Base-by-base conservation (phyloP, 805 yeast genomes). In the Saccharomycopsis malanga region DNA sequence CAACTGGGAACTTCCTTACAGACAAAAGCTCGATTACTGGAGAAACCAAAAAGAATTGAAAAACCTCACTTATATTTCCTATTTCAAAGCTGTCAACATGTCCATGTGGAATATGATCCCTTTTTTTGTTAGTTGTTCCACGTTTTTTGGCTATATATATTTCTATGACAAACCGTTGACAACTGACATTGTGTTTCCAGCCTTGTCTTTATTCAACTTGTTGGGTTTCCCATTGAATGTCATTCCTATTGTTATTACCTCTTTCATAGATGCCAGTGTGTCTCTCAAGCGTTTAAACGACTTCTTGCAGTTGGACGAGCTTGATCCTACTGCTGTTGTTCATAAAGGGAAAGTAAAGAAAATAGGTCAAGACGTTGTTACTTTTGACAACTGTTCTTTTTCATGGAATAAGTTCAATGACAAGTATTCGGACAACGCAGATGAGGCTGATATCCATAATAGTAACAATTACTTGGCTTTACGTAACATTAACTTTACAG, bases 1-100 rank as follows among this genome's bases (percentile, higher is more conserved):
- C 60, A 95, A 94, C 2, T 93, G 99, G 99, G 99, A 93, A 66
- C 68, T 62, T 27, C 95, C 98, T 2, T 88, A 87, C 61, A 76
- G 77, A 58, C 74, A 72, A 24, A 83, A 83, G 57, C 71, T 94
- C 49, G 77, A 77, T 54, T 68, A 79, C 58, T 95, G 91, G 20
- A 83, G 99, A 73, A 87, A 91, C 60, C 86, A 86, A 39, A 81
- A 82, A 57, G 96, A 89, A 65, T 74, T 89, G 62, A 72, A 72
- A 25, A 89, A 85, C 56, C 73, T 93, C 64, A 78, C 73, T 55
- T 77, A 69, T 56, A 82, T 87, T 70, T 89, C 94, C 56, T 62
- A 77, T 22, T 77, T 81, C 58, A 74, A 76, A 56, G 91, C 95
- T 1, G 63, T 80, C 39, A 74, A 85, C 27, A 75, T 72, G 53